phyloP scores from a whole-genome alignment of 2,329 filamentous ascomycete genomes.

The Calycina herbarum region DNA sequence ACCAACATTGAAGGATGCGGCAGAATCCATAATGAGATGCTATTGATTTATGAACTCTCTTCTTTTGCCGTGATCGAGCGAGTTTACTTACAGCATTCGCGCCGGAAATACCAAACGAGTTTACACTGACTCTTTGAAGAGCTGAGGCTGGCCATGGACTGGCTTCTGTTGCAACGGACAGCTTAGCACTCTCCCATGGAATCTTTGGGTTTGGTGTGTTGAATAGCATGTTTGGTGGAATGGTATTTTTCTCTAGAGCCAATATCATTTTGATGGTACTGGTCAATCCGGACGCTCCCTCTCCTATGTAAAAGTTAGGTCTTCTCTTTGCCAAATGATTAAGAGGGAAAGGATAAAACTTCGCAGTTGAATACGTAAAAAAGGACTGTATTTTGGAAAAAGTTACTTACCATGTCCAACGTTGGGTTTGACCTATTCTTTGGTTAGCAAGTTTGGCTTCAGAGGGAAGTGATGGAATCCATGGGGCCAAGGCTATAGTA shows the following conservation, averaged over 20 bases:
- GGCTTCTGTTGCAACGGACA: slow-evolving; percentile 31
- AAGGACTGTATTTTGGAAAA: not conserved
- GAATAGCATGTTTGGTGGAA: slow-evolving; percentile 25
- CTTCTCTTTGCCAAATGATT: slow-evolving; percentile 30
- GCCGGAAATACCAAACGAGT: slow-evolving; percentile 32
- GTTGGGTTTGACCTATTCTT: slow-evolving; percentile 38
- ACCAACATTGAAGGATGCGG: slow-evolving; percentile 7
- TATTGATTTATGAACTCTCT: not conserved
- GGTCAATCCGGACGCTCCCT: slow-evolving; percentile 28
- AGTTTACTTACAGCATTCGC: slow-evolving; percentile 18
- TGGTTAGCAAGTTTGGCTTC: not conserved
- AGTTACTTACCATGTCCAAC: slow-evolving; percentile 29
- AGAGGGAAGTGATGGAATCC: not conserved
- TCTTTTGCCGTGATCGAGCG: not conserved
- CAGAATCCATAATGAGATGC: slow-evolving; percentile 19
- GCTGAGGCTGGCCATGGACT: slow-evolving; percentile 16
- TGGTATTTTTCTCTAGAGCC: slow-evolving; percentile 26
- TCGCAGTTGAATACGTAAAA: not conserved
- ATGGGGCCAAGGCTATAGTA: not conserved
- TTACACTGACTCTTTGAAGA: slow-evolving; percentile 23
- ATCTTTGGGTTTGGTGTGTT: slow-evolving; percentile 26
- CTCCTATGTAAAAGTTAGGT: slow-evolving; percentile 31
- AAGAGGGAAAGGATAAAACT: not conserved
- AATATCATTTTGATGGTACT: slow-evolving; percentile 32
- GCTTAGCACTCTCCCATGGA: slow-evolving; percentile 34